These are phyloP conservation scores for Salix dunnii DNA, from an alignment of 345 rosid genomes.

Conservation along the genomic window DNA sequence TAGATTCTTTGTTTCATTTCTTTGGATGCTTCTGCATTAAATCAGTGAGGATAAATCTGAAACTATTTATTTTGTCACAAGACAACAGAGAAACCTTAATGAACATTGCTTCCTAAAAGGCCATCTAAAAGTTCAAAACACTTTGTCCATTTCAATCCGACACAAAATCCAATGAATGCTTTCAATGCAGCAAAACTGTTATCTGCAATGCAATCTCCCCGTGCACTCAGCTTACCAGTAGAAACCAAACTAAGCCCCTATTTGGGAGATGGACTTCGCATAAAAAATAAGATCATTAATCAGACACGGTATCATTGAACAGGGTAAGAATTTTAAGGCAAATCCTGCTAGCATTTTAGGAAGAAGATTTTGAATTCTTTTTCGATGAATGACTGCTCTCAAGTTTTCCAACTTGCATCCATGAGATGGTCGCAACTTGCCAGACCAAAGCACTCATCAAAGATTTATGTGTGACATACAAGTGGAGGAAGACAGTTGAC, in stretches of 20 bases:
- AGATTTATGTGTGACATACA: background rate
- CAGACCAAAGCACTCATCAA: background rate
- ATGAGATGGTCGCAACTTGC: background rate
- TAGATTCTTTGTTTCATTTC: background rate
- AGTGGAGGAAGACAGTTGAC: background rate
- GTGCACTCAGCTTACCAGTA: background rate
- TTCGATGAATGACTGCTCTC: background rate
- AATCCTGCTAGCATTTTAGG: background rate
- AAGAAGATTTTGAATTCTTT: background rate
- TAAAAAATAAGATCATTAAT: background rate
- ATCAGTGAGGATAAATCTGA: background rate
- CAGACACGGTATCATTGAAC: background rate
- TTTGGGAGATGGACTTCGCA: background rate
- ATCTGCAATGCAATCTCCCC: background rate
- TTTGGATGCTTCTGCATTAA: background rate
- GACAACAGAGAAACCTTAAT: background rate
- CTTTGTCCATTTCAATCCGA: background rate
- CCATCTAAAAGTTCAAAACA: background rate
- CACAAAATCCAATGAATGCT: background rate
- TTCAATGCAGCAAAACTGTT: background rate
- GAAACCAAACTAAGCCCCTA: background rate
- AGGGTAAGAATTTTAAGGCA: background rate
- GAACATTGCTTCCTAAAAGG: background rate
- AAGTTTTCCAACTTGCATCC: background rate
- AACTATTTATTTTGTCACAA: background rate